A percentile compares a stretch with the other conserved stretches of the same genome.
phyloP scores from a whole-genome alignment of 83 land plant genomes.

The Picea abies region DNA sequence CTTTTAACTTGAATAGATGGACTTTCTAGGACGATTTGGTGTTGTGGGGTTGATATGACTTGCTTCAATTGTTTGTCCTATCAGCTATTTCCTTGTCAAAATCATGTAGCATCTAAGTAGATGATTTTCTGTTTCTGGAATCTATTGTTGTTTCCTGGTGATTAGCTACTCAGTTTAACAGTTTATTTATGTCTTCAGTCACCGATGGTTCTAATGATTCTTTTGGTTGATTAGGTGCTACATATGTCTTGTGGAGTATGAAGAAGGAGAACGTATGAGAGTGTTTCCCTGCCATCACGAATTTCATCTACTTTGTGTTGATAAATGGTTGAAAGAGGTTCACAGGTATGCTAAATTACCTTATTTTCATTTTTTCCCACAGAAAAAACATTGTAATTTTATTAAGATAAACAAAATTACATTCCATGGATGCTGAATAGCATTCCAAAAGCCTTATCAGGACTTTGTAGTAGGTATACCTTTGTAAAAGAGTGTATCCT shows the following conservation, averaged over 20 bases:
- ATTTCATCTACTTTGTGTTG: constrained; percentile 50
- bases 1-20: background rate
- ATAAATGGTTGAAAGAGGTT: constrained; percentile 61
- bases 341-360: constrained; percentile 36
- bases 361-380: too few relatives aligned
- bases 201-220: background rate
- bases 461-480: too few relatives aligned
- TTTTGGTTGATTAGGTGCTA: constrained; percentile 35
- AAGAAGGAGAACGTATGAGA: constrained; percentile 50
- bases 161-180: background rate
- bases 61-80: background rate
- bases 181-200: background rate
- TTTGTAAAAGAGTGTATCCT: too few relatives aligned
- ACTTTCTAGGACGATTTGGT: background rate
- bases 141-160: background rate
- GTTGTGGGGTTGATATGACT: background rate
- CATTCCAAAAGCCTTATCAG: too few relatives aligned
- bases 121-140: background rate
- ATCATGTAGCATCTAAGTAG: background rate
- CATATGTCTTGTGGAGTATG: constrained; percentile 55
- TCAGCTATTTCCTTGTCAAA: background rate
- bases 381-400: too few relatives aligned
- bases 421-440: too few relatives aligned
- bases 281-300: constrained; percentile 54
- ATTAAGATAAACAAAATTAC: too few relatives aligned